Conservation (phyloP, 2,329 filamentous ascomycete genomes). For the Curvularia lunata region DNA sequence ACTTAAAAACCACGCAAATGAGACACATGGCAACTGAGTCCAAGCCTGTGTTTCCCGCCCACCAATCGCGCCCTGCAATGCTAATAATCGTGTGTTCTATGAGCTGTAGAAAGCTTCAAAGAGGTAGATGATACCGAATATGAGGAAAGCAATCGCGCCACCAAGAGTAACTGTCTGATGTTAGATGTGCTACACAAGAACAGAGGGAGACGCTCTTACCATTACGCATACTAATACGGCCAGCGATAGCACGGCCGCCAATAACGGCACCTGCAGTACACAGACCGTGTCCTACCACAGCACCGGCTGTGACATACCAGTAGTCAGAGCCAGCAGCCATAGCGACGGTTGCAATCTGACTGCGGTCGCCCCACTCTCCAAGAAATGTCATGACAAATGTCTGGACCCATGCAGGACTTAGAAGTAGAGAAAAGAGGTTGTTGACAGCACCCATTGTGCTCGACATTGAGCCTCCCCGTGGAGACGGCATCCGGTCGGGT, state of each 20-base stretch:
- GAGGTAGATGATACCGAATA: conserved; percentile 91
- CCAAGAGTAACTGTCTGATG: conserved; percentile 78
- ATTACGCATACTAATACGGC: conserved; percentile 91
- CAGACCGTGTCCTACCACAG: conserved; percentile 81
- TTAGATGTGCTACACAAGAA: conserved; percentile 29
- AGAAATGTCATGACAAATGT: conserved; percentile 99
- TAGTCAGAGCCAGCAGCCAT: conserved; percentile 99
- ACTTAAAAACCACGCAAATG: conserved; percentile 22
- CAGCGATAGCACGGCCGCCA: conserved; percentile 89
- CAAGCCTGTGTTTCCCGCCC: conserved; percentile 17
- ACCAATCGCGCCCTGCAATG: conserved; percentile 35
- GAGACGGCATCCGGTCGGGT: conserved; percentile 53
- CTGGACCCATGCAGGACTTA: conserved; percentile 97
- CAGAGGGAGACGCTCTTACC: conserved; percentile 66
- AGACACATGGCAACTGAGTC: background rate
- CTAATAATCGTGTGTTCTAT: conserved; percentile 28
- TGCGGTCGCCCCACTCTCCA: conserved; percentile 96
- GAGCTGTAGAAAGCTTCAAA: conserved; percentile 73
- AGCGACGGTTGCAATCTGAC: conserved; percentile 96
- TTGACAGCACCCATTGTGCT: conserved; percentile 68
- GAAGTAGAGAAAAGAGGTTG: conserved; percentile 84
- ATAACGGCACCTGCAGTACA: conserved; percentile 93
- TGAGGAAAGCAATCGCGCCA: conserved; percentile 85
- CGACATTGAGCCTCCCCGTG: conserved; percentile 61
- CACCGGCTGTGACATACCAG: conserved; percentile 96